phyloP scores from a whole-genome alignment of 2,329 filamentous ascomycete species.

The Lachnellula cervina region DNA sequence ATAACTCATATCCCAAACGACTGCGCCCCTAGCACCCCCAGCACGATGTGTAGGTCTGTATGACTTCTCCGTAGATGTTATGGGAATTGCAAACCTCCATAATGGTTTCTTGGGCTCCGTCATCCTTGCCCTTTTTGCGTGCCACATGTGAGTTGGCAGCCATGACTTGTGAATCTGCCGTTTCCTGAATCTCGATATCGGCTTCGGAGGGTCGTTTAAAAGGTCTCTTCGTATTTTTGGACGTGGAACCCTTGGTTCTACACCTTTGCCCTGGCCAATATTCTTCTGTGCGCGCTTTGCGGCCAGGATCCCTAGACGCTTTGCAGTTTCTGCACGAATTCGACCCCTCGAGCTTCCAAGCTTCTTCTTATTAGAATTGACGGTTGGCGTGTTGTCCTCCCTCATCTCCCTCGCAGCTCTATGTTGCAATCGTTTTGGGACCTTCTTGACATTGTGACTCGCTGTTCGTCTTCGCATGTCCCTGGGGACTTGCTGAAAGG shows the following conservation, averaged over 20 bases:
- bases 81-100: constrained; percentile 86
- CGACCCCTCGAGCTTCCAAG: constrained; percentile 53
- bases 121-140: constrained; percentile 89
- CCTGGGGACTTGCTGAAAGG: constrained; percentile 87
- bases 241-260: constrained; percentile 41
- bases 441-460: constrained; percentile 88
- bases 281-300: constrained; percentile 45
- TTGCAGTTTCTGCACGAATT: constrained; percentile 71
- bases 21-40: constrained; percentile 66
- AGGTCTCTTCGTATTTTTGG: constrained; percentile 67
- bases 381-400: constrained; percentile 85
- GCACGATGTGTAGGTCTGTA: constrained; percentile 85
- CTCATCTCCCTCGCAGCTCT: constrained; percentile 71
- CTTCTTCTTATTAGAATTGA: constrained; percentile 60
- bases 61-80: constrained; percentile 83
- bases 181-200: constrained; percentile 70
- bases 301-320: constrained; percentile 60
- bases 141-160: constrained; percentile 92
- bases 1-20: constrained; percentile 94
- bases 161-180: constrained; percentile 86
- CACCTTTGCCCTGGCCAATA: constrained; percentile 25
- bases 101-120: constrained; percentile 69
- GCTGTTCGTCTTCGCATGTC: constrained; percentile 81
- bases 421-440: constrained; percentile 70
- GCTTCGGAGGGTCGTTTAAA: constrained; percentile 59